A percentile compares a stretch with the other conserved stretches of the same genome.
Conservation (phyloP, 495 filamentous ascomycete genomes). For the Hypoxylon cercidicola region DNA sequence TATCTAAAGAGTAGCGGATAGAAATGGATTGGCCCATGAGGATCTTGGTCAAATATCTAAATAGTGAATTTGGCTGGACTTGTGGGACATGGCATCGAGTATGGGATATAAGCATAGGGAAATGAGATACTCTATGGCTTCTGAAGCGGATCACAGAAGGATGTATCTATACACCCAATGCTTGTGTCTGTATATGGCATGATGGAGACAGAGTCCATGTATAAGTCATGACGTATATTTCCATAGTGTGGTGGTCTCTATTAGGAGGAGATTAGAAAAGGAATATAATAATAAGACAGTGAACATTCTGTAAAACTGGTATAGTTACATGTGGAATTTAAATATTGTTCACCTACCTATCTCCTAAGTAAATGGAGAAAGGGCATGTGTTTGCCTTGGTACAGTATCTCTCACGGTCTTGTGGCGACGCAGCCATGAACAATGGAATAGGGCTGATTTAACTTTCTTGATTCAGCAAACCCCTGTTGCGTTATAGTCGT, state of each 20-base stretch:
- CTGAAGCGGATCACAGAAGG: too few species aligned
- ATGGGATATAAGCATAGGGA: neutral
- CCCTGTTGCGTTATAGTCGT: too few species aligned
- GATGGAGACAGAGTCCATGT: too few species aligned
- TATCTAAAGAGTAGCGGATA: slow-evolving; percentile 23
- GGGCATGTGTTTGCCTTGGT: too few species aligned
- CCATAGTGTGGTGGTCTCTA: neutral
- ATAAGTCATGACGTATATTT: too few species aligned
- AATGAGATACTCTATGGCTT: neutral
- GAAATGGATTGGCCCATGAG: neutral
- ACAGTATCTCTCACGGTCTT: too few species aligned
- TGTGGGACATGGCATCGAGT: neutral
- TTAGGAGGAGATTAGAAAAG: neutral
- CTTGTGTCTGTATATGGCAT: too few species aligned
- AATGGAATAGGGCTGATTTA: too few species aligned
- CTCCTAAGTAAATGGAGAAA: too few species aligned
- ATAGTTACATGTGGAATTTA: neutral
- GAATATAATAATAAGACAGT: neutral
- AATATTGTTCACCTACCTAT: too few species aligned
- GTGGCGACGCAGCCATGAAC: too few species aligned
- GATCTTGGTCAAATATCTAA: neutral
- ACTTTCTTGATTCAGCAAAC: too few species aligned
- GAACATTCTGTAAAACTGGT: neutral
- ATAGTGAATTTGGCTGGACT: neutral
- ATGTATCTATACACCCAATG: neutral